Base-by-base conservation (phyloP, 257 asterid species). In the Verbena officinalis region DNA sequence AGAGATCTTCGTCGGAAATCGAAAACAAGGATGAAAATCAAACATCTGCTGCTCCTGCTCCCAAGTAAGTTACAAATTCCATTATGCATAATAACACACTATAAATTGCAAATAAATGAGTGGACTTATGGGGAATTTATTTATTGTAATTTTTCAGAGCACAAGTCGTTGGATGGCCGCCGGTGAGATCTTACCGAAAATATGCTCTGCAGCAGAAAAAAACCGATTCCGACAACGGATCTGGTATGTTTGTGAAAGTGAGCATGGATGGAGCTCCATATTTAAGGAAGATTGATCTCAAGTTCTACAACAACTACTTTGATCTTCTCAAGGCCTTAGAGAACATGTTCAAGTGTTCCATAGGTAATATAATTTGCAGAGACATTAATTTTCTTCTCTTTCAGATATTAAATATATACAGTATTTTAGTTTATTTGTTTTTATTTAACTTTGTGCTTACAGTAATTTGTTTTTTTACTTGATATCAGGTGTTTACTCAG, bases 251-350 rank as follows among this genome's bases (percentile, higher is more conserved):
- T 15, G 84, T 83, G 79, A 82, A 82, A 64, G 85, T 82, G 75
- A 84, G 88, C 77, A 84, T 82, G 91, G 91, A 84, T 64, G 86
- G 88, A 71, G 91, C 86, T 34, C 88, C 91, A 17, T 84, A 81
- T 59, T 58, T 84, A 44, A 82, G 91, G 72, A 84, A 82, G 65
- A 75, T 84, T n/a, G 88, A 84, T 64, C 75, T 84, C 45, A 84
- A 75, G 50, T 69, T 73, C 60, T 81, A 75, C 33, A 55, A 44
- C 7, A 71, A 72, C 66, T 84, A 84, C 71, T 72, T 27, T 12
- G 88, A 84, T 56, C 83, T 82, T 4, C 78, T 84, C 59, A 75
- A 78, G 66, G 88, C 70, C 1, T 68, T 84, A 15, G 86, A 84
- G 80, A 69, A 40, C 62, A 81, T 84, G 91, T 81, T 84, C 83